phyloP scores from a whole-genome alignment of 192 early-diverging fungal genomes.

The Chytriomyces sp. region DNA sequence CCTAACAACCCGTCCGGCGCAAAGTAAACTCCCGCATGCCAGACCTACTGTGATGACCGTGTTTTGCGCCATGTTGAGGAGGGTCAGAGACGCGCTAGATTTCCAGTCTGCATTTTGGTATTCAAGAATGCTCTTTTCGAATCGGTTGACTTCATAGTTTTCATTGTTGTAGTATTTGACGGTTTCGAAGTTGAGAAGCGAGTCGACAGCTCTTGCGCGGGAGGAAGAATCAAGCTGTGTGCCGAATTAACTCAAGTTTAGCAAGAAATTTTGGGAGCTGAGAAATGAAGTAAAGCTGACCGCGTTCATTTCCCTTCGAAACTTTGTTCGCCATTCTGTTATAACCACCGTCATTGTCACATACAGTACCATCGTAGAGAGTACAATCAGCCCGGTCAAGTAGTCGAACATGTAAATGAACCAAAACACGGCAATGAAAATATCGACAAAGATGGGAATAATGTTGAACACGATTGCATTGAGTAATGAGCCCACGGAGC shows the following conservation, averaged over 20 bases:
- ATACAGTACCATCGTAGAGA: slow-evolving; percentile 87
- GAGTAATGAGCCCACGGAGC: slow-evolving; percentile 66
- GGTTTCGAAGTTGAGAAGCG: slow-evolving; percentile 94
- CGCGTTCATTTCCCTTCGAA: slow-evolving; percentile 30
- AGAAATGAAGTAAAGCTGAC: background rate
- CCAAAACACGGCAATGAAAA: slow-evolving; percentile 73
- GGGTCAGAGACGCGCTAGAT: slow-evolving; percentile 70
- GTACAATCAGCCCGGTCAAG: slow-evolving; percentile 81
- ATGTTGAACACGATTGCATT: slow-evolving; percentile 89
- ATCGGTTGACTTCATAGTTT: slow-evolving; percentile 81
- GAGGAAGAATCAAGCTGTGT: slow-evolving; percentile 86
- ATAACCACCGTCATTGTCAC: slow-evolving; percentile 80
- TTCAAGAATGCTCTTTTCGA: slow-evolving; percentile 73
- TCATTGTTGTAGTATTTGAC: slow-evolving; percentile 98
- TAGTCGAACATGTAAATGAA: slow-evolving; percentile 58
- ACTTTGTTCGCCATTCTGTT: slow-evolving; percentile 68
- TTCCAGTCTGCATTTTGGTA: slow-evolving; percentile 89
- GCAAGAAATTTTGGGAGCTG: background rate
- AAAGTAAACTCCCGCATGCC: slow-evolving; percentile 78
- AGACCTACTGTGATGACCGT: slow-evolving; percentile 85
- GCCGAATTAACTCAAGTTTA: slow-evolving; percentile 72
- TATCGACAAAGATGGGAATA: slow-evolving; percentile 86
- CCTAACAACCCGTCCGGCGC: slow-evolving; percentile 79
- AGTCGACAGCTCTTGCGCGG: slow-evolving; percentile 81
- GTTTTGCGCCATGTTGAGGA: slow-evolving; percentile 89